Conservation (phyloP, 2,329 filamentous ascomycete species). For the Colletotrichum cordylinicola region DNA sequence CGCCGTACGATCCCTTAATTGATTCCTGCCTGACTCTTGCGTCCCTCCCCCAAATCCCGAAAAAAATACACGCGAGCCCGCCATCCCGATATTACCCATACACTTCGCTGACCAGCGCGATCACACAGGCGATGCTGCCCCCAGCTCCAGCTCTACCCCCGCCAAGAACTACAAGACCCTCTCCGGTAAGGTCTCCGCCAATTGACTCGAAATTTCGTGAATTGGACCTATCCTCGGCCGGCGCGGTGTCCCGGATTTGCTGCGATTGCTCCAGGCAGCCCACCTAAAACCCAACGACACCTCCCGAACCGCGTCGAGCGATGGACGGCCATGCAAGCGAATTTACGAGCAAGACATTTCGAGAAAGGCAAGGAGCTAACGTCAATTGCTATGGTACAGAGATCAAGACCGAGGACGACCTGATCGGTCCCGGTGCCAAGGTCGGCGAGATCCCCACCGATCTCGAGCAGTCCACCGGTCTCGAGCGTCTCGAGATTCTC, state of each 20-base stretch:
- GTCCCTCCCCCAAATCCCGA: background rate
- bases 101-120: constrained; percentile 11
- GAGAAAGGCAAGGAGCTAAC: background rate
- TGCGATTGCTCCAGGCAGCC: background rate
- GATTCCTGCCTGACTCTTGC: constrained; percentile 14
- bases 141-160: constrained; percentile 40
- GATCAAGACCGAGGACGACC: constrained; percentile 81
- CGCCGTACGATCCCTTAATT: constrained; percentile 56
- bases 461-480: constrained; percentile 93
- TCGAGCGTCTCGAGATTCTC: constrained; percentile 97
- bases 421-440: constrained; percentile 81
- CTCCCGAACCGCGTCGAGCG: constrained; percentile 18
- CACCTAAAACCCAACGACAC: background rate
- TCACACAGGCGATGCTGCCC: constrained; percentile 41
- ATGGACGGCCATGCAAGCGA: background rate
- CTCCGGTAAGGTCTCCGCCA: constrained; percentile 46
- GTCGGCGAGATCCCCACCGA: constrained; percentile 90
- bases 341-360: background rate
- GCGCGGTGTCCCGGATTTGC: background rate
- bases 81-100: constrained; percentile 5
- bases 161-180: constrained; percentile 51
- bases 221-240: background rate
- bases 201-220: constrained; percentile 15
- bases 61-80: constrained; percentile 10
- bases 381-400: constrained; percentile 59